phyloP scores from a whole-genome alignment of 352 stramenopile genomes.

The Globisporangium nodosum region DNA sequence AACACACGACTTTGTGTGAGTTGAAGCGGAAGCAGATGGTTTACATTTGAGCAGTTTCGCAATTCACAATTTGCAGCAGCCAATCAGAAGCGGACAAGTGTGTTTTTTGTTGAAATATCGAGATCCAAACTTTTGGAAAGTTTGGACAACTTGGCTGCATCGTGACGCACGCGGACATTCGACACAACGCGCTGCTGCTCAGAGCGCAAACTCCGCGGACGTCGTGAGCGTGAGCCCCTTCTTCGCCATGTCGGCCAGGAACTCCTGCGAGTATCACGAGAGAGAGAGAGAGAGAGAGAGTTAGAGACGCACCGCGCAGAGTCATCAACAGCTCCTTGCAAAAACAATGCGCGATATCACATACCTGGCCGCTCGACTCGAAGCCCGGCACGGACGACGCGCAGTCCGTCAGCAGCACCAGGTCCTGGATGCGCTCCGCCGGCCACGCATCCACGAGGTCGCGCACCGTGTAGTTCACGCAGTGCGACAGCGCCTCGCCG shows the following conservation, averaged over 20 bases:
- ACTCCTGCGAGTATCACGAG: conserved; percentile 20
- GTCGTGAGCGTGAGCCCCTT: conserved; percentile 61
- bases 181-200: background rate
- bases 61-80: too few species aligned
- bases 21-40: too few species aligned
- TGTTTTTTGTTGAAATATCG: too few species aligned
- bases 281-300: background rate
- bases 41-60: too few species aligned
- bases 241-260: conserved; percentile 54
- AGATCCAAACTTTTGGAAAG: background rate
- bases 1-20: background rate
- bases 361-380: conserved; percentile 42
- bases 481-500: conserved; percentile 95
- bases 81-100: too few species aligned
- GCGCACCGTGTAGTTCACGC: conserved; percentile 95
- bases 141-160: too few species aligned
- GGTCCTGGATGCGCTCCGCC: conserved; percentile 44
- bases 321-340: too few species aligned
- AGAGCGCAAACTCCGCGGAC: conserved; percentile 35
- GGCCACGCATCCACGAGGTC: conserved; percentile 89
- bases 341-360: background rate
- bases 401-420: conserved; percentile 81
- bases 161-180: background rate
- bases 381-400: conserved; percentile 67
- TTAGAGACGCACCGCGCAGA: background rate